Base-by-base conservation (phyloP, 202 grass and related monocot species). In the Miscanthus sacchariflorus region DNA sequence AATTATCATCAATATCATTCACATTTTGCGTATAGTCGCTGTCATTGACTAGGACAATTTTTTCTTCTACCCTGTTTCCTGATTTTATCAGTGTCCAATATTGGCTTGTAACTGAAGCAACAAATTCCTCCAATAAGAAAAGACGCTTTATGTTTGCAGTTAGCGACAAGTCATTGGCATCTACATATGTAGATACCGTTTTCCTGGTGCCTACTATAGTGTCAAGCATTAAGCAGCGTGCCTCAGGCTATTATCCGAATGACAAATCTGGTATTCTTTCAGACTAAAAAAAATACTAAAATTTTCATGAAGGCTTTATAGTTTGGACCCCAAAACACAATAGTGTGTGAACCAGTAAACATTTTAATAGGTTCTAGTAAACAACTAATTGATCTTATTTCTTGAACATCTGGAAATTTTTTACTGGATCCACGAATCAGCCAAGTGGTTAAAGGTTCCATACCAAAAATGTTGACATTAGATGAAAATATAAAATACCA, bases 31-130 rank as follows among this genome's bases (percentile, higher is more conserved):
- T 42, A 81, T 10, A 80, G 19, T 14, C 28, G 8, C 79, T 38
- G 24, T 84, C 14, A 2, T 67, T 0, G 6, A 69, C 54, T 85
- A 45, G 50, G 46, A 19, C 45, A 65, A 1, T 21, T 54, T 21
- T 84, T 74, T 9, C 11, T 24, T 33, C 5, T n/a, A 52, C 24
- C 44, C 7, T 17, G 44, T 43, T 68, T 56, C 24, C 36, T 1
- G 1, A 12, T 70, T 76, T 49, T 63, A 11, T 40, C 38, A 39
- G 7, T 64, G 61, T 15, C 25, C 1, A 33, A 46, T 3, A 7
- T 81, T 63, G 68, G 12, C 80, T 13, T 73, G 11, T 86, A 66
- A 50, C 18, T 67, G 9, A 87, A 87, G 43, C 4, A 65, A 9
- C 14, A 50, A 66, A 25, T 13, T 0, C 4, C 2, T 67, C 28